phyloP scores from a whole-genome alignment of 2,329 filamentous ascomycete genomes.

The Parafenestella ontariensis region DNA sequence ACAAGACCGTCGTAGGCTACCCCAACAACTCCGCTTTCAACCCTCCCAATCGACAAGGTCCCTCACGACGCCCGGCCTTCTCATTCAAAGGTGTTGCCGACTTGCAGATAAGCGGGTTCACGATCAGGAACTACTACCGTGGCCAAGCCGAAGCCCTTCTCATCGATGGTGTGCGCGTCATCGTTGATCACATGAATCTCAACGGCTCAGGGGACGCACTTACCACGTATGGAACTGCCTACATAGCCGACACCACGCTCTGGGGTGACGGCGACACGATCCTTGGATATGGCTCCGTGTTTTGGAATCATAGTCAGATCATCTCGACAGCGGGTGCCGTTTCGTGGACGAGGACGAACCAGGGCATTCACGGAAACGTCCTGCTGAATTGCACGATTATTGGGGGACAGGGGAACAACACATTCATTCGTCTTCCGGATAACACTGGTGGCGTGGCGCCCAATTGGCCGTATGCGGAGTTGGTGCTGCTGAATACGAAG shows the following conservation, averaged over 20 bases:
- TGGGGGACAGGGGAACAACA: not conserved
- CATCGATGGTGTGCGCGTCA: slow-evolving; percentile 9
- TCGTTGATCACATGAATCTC: slow-evolving; percentile 16
- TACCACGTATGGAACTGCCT: slow-evolving; percentile 18
- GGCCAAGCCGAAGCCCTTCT: slow-evolving; percentile 22
- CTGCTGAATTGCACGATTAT: slow-evolving; percentile 12
- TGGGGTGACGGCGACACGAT: slow-evolving; percentile 19
- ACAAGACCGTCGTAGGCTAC: slow-evolving; percentile 15
- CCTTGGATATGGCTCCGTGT: slow-evolving; percentile 10
- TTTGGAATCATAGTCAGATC: not conserved
- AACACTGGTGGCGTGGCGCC: slow-evolving; percentile 2
- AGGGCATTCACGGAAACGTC: slow-evolving; percentile 17
- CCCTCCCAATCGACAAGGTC: slow-evolving; percentile 15
- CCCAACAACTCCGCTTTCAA: slow-evolving; percentile 23
- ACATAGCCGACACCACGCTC: slow-evolving; percentile 10
- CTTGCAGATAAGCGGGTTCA: slow-evolving; percentile 16
- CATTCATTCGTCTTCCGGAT: not conserved
- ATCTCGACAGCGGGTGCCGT: not conserved
- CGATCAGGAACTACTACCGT: slow-evolving; percentile 20
- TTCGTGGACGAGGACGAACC: not conserved
- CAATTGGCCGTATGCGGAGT: slow-evolving; percentile 8
- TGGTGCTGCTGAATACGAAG: slow-evolving; percentile 5
- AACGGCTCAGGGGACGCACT: slow-evolving; percentile 22
- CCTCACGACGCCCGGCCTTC: slow-evolving; percentile 17
- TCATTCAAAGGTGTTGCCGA: slow-evolving; percentile 9